Conservation (phyloP, 108 stramenopile genomes). For the Discostella pseudostelligera region DNA sequence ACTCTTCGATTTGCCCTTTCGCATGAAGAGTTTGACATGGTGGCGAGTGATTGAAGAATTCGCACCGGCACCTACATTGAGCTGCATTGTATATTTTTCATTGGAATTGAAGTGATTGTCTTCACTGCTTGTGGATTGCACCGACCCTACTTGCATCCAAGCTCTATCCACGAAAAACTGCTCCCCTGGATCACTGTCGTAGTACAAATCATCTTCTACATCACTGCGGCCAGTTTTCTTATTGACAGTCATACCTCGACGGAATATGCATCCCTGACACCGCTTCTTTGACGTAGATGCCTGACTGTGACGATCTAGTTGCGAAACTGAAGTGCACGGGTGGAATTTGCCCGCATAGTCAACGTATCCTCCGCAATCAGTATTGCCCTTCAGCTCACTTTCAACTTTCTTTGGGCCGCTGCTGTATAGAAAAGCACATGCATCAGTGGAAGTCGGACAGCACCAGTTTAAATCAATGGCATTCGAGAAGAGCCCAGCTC, state of each 20-base stretch:
- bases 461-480: slow-evolving; percentile 21
- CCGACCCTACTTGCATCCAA: background rate
- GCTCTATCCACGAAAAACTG: slow-evolving; percentile 5
- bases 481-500: slow-evolving; percentile 3
- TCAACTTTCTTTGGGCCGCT: background rate
- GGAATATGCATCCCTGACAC: slow-evolving; percentile 46
- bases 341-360: slow-evolving; percentile 39
- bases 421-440: background rate
- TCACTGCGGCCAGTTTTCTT: background rate
- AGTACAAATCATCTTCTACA: slow-evolving; percentile 31
- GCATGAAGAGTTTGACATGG: background rate
- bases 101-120: background rate
- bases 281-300: background rate
- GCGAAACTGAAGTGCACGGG: slow-evolving; percentile 3
- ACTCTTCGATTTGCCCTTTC: background rate
- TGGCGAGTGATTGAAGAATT: background rate
- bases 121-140: background rate
- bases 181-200: slow-evolving; percentile 46
- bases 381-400: background rate
- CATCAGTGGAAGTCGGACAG: background rate
- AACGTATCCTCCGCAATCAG: slow-evolving; percentile 35
- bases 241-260: slow-evolving; percentile 19
- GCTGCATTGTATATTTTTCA: background rate
- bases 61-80: background rate
- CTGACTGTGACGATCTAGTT: background rate